These are phyloP conservation scores for Antitrichia curtipendula DNA, from an alignment of 225 moss, liverwort and hornwort genomes.

Conservation along the genomic window DNA sequence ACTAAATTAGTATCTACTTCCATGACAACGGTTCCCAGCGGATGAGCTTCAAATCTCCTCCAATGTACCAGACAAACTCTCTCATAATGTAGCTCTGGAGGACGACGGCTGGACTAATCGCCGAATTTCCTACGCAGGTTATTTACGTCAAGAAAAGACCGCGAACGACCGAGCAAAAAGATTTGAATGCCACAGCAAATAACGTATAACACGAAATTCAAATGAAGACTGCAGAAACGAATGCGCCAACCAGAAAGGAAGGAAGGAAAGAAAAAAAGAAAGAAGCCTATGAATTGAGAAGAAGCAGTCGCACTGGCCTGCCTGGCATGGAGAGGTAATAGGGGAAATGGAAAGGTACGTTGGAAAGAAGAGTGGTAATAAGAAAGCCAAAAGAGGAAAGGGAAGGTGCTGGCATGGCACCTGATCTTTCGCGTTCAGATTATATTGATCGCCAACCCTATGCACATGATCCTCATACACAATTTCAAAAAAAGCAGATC, in stretches of 20 bases:
- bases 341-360: slow-evolving; percentile 24
- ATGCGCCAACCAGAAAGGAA: neutral
- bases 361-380: neutral
- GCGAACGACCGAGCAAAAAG: neutral
- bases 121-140: neutral
- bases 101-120: neutral
- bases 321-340: neutral
- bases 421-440: slow-evolving; percentile 19
- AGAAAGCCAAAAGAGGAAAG: neutral
- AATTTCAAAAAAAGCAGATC: neutral
- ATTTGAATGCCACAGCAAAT: neutral
- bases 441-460: neutral
- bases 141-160: neutral
- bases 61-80: neutral
- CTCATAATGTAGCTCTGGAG: neutral
- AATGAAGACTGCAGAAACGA: neutral
- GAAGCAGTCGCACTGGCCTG: neutral
- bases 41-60: slow-evolving; percentile 22
- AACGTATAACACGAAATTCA: neutral
- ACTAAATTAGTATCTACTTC: slow-evolving; percentile 7
- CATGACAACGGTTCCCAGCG: neutral
- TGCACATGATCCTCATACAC: neutral
- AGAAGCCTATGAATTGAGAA: neutral
- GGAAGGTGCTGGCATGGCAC: neutral
- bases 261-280: neutral